These are phyloP conservation scores for Skeletonema menzelii DNA, from an alignment of 108 stramenopile genomes.

Conservation along the genomic window DNA sequence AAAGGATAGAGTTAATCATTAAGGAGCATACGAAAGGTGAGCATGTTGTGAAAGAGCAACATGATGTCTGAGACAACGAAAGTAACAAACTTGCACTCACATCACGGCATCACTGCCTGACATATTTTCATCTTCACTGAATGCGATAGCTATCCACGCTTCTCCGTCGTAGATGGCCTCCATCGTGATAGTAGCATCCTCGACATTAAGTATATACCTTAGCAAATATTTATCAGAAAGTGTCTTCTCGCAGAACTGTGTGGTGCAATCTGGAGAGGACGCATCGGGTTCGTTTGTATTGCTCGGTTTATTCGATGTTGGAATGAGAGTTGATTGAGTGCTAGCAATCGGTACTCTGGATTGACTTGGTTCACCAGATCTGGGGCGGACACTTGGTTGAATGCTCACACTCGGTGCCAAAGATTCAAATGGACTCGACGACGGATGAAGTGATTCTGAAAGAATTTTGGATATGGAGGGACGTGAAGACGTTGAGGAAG, in stretches of 20 bases:
- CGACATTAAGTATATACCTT: not conserved
- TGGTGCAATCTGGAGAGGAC: not conserved
- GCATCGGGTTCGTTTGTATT: not conserved
- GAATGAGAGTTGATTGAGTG: not conserved
- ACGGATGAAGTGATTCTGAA: not conserved
- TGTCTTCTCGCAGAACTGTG: not conserved
- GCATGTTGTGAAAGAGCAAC: not conserved
- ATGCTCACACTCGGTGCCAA: not conserved
- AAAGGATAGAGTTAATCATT: too few species aligned
- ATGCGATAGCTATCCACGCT: not conserved
- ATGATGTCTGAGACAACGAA: conserved; percentile 20
- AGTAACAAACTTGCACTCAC: not conserved
- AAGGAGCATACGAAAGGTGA: not conserved
- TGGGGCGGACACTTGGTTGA: too few species aligned
- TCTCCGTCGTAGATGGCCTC: not conserved
- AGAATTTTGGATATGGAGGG: not conserved
- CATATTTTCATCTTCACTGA: not conserved
- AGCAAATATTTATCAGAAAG: not conserved
- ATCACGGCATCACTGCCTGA: not conserved
- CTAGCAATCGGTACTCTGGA: not conserved
- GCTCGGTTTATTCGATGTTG: not conserved
- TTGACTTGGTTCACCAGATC: too few species aligned
- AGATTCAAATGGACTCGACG: not conserved
- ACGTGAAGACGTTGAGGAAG: not conserved
- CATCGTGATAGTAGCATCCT: not conserved